phyloP scores from a whole-genome alignment of 495 filamentous ascomycete genomes.

The Jackrogersella minutella region DNA sequence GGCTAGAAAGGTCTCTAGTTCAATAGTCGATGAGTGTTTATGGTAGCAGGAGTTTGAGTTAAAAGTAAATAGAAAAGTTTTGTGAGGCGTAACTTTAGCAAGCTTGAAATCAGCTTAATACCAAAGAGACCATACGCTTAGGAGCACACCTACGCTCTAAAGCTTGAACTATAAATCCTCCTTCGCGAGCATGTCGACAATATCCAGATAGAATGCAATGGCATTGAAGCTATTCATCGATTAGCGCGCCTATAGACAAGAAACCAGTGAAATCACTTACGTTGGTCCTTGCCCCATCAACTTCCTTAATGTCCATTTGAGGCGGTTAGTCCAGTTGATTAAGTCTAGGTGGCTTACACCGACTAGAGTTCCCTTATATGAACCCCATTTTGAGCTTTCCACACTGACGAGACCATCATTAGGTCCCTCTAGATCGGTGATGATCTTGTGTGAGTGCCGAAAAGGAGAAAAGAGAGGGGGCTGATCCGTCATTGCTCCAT shows the following conservation, averaged over 20 bases:
- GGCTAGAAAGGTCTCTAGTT: no score
- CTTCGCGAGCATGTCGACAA: constrained; percentile 84
- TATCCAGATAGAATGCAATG: constrained; percentile 92
- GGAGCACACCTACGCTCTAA: background rate
- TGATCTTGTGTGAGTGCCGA: constrained; percentile 72
- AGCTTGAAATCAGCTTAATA: background rate
- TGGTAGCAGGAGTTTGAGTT: no score
- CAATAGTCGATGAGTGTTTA: no score
- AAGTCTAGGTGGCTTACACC: constrained; percentile 89
- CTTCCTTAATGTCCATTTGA: constrained; percentile 74
- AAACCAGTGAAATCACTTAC: constrained; percentile 53
- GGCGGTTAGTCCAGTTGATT: constrained; percentile 93
- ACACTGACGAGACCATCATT: constrained; percentile 97
- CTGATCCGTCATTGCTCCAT: constrained; percentile 75
- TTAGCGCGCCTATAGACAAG: constrained; percentile 26
- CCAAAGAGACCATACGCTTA: no score
- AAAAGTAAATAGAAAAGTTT: background rate
- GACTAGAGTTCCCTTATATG: constrained; percentile 89
- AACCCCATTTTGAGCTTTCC: constrained; percentile 84
- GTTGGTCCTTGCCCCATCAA: constrained; percentile 73
- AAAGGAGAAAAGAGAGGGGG: constrained; percentile 77
- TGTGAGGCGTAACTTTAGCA: background rate
- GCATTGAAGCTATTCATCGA: constrained; percentile 80
- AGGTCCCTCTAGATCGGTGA: constrained; percentile 74
- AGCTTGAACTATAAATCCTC: constrained; percentile 65